These are phyloP conservation scores for Cerioporus squamosus DNA, from an alignment of 1,284 basidiomycete species.

Conservation along the genomic window DNA sequence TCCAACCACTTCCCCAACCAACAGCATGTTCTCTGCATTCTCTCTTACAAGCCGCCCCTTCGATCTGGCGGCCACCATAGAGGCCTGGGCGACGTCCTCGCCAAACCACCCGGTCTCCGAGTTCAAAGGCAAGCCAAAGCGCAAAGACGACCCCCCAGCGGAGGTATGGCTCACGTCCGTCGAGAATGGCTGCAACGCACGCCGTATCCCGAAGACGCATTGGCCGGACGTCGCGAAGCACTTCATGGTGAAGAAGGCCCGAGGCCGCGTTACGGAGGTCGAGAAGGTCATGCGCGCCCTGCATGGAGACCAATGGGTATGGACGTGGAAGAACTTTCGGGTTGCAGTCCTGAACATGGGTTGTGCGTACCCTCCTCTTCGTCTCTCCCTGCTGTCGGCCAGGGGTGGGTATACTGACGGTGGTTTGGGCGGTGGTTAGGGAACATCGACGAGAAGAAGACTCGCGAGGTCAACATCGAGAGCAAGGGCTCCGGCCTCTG, in stretches of 20 bases:
- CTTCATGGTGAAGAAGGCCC: conserved; percentile 69
- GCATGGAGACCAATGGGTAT: conserved; percentile 69
- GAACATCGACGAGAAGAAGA: conserved; percentile 56
- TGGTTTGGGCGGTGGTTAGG: conserved; percentile 41
- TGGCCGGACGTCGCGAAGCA: conserved; percentile 78
- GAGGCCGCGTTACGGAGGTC: conserved; percentile 60
- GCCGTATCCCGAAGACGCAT: conserved; percentile 67
- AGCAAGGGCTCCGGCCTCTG: conserved; percentile 53
- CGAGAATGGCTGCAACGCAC: conserved; percentile 61
- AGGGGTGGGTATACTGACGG: not conserved
- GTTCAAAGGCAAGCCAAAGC: conserved; percentile 58
- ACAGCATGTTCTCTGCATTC: conserved; percentile 15
- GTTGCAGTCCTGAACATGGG: conserved; percentile 74
- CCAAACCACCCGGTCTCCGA: conserved; percentile 39
- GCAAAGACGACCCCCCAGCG: conserved; percentile 62
- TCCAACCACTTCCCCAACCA: not conserved
- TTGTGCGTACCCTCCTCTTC: conserved; percentile 51
- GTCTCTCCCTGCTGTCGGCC: not conserved
- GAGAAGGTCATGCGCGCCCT: conserved; percentile 68
- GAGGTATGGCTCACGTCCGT: conserved; percentile 69
- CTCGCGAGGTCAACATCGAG: conserved; percentile 59
- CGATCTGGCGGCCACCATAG: conserved; percentile 13
- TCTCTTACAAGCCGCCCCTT: conserved; percentile 9
- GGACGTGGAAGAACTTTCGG: conserved; percentile 78
- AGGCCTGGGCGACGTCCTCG: conserved; percentile 11